Evolutionary conservation across 169 alveolate species (phyloP), one percentile per base, ranked within the genome.

Genomic region (Cryptosporidium sp.): DNA sequence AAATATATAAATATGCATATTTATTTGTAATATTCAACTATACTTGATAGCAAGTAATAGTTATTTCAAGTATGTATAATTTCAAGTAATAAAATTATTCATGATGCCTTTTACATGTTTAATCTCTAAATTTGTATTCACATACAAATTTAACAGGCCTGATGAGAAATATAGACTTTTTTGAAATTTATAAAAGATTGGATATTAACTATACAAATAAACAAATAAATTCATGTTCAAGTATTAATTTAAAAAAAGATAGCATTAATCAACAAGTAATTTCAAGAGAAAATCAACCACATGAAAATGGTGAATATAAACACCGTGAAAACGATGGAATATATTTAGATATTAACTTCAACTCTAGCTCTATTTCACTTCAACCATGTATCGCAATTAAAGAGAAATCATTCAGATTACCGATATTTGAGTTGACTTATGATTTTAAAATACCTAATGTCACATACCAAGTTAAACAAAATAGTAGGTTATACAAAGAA

Each of bases 31-130:
- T 21, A 50, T 70, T n/a, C 18, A 12, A 26, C n/a, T 70, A 14
- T 7, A 70, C 84, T 70, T 45, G 84, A 45, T n/a, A 70, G 48
- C 84, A 21, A 51, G 84, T 70, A 70, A 69, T 43, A 70, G 50
- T 21, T n/a, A 70, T 45, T 59, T 80, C 89, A 80, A 80, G 89
- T 80, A 80, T 62, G 89, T 80, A 59, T 55, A 71, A n/a, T 43
- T 80, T 80, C 89, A 80, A 80, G 89, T 80, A 80, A 80, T 48
- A 65, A 55, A 59, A 37, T 43, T 18, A 41, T 41, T 69, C 45
- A 3, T 3, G 21, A 29, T 26, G 31, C 12, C 50, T 62, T 62
- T 62, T 65, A 80, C 75, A 80, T 62, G 80, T 48, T 80, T 9
- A 80, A 37, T 41, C 65, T 41, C 45, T 21, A 80, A 80, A 37